A percentile compares a stretch with the other conserved stretches of the same genome.
These are phyloP conservation scores for Kernera saxatilis DNA, from an alignment of 345 rosid genomes.

Conservation along the genomic window DNA sequence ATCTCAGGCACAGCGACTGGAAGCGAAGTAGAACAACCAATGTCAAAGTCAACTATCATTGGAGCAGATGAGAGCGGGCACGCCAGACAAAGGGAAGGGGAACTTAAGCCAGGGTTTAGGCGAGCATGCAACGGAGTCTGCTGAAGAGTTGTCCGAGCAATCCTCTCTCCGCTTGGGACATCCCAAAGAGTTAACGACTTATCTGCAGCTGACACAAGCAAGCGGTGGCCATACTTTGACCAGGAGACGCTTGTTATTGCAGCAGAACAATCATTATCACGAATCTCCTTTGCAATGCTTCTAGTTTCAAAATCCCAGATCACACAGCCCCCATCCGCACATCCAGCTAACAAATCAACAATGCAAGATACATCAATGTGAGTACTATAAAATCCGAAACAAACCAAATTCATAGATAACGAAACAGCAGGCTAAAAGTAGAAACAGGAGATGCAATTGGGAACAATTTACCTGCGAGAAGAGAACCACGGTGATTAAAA, in stretches of 20 bases:
- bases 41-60: conserved; percentile 68
- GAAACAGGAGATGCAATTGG: background rate
- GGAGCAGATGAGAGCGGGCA: conserved; percentile 98
- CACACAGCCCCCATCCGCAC: conserved; percentile 85
- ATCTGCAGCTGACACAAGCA: conserved; percentile 94
- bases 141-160: conserved; percentile 56
- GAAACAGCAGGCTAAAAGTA: background rate
- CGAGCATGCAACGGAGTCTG: conserved; percentile 86
- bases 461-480: conserved; percentile 70
- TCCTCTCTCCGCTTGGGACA: conserved; percentile 63
- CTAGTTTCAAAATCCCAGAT: conserved; percentile 99
- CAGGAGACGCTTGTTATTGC: conserved; percentile 91
- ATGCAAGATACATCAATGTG: conserved; percentile 13
- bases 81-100: conserved; percentile 72
- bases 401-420: background rate
- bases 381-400: background rate
- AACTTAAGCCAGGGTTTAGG: conserved; percentile 76
- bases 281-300: conserved; percentile 88
- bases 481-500: conserved; percentile 95
- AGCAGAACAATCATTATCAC: conserved; percentile 64
- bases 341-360: conserved; percentile 60
- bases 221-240: conserved; percentile 88
- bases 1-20: conserved; percentile 59
- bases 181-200: conserved; percentile 95
- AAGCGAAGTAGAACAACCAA: conserved; percentile 61